Evolutionary conservation across 495 filamentous ascomycete species (phyloP).

Genomic region (Chlorociboria aeruginascens): DNA sequence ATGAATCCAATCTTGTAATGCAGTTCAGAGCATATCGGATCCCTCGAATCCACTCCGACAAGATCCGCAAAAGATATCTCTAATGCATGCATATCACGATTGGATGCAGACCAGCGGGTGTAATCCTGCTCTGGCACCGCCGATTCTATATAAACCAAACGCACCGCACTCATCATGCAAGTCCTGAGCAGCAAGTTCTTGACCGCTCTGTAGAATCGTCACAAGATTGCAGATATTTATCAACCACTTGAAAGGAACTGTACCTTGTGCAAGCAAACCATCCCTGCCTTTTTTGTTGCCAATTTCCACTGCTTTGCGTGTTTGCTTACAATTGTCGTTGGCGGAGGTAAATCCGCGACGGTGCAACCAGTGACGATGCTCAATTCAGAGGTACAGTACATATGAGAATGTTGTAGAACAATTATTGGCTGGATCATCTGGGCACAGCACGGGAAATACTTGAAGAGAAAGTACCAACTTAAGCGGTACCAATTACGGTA

Average conservation of each 20-base stretch:
- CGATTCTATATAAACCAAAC: conserved; percentile 12
- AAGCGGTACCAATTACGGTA: background rate
- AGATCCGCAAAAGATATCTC: conserved; percentile 1
- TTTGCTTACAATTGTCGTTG: conserved; percentile 9
- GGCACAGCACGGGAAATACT: conserved; percentile 6
- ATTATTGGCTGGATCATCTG: conserved; percentile 7
- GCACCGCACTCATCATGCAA: conserved; percentile 1
- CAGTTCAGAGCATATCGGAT: background rate
- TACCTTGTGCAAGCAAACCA: conserved; percentile 12
- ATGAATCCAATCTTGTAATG: background rate
- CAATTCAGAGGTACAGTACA: background rate
- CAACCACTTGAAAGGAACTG: background rate
- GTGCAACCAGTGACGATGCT: conserved; percentile 1
- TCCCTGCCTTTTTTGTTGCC: background rate
- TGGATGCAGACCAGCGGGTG: conserved; percentile 4
- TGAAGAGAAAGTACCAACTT: background rate
- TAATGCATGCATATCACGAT: conserved; percentile 5
- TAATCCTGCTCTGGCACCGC: background rate
- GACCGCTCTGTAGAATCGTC: conserved; percentile 3
- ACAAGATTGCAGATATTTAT: conserved; percentile 4
- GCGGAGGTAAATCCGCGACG: conserved; percentile 9
- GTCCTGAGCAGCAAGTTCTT: background rate
- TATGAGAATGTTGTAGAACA: conserved; percentile 13
- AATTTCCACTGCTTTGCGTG: conserved; percentile 3
- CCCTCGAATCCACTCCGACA: background rate